Conservation (phyloP, 768 basidiomycete species). For the Trametopsis cervina region DNA sequence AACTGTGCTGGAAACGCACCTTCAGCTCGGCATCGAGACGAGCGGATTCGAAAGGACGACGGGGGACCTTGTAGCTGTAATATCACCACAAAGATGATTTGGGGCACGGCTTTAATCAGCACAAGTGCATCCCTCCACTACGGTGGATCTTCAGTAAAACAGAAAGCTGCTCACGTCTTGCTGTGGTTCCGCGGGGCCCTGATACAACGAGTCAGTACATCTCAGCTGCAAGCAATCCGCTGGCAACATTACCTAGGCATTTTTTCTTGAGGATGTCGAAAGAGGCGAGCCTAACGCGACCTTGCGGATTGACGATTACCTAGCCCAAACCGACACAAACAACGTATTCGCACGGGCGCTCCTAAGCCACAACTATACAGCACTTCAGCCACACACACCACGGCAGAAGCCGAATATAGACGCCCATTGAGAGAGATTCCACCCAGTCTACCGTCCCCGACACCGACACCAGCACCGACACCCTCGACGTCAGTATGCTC, state of each 20-base stretch:
- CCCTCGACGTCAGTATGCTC: slow-evolving; percentile 37
- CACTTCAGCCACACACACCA: slow-evolving; percentile 27
- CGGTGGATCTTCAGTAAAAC: slow-evolving; percentile 61
- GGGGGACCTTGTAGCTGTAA: slow-evolving; percentile 96
- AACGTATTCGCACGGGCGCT: slow-evolving; percentile 21
- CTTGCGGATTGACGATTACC: slow-evolving; percentile 14
- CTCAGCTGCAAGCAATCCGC: slow-evolving; percentile 4
- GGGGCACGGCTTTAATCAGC: slow-evolving; percentile 65
- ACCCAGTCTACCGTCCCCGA: slow-evolving; percentile 26
- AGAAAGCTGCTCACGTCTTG: slow-evolving; percentile 78
- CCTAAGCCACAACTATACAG: slow-evolving; percentile 58
- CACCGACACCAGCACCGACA: slow-evolving; percentile 43
- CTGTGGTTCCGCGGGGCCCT: slow-evolving; percentile 90
- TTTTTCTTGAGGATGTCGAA: slow-evolving; percentile 51
- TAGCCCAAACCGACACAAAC: slow-evolving; percentile 33
- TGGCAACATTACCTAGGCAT: slow-evolving; percentile 73
- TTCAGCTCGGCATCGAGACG: slow-evolving; percentile 99
- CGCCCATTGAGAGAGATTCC: slow-evolving; percentile 29
- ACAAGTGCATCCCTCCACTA: slow-evolving; percentile 53
- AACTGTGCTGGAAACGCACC: slow-evolving; percentile 37
- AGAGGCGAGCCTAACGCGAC: slow-evolving; percentile 18
- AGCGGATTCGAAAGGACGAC: slow-evolving; percentile 92
- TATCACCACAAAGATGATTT: slow-evolving; percentile 38
- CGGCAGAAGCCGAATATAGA: slow-evolving; percentile 56
- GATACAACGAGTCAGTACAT: slow-evolving; percentile 28